A percentile compares a stretch with the other conserved stretches of the same genome.
These are phyloP conservation scores for Blastobotrys malaysiensis DNA, from an alignment of 1,139 yeast species.

Conservation along the genomic window DNA sequence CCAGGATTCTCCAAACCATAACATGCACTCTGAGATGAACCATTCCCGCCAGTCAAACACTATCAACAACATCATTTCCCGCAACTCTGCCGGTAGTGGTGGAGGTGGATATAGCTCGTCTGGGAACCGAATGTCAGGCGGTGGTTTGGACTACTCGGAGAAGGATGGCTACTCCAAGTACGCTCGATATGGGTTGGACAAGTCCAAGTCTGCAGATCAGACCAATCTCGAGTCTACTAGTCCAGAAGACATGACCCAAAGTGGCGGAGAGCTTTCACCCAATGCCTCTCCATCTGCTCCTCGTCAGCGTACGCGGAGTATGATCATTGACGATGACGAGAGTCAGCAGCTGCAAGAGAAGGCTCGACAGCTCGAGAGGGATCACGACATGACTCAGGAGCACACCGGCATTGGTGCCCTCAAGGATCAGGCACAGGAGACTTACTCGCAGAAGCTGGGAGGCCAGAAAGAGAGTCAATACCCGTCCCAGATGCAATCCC, in stretches of 20 bases:
- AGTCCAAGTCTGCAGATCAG: neutral
- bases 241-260: neutral
- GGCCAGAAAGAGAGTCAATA: neutral
- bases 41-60: constrained; percentile 4
- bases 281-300: neutral
- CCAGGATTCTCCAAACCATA: neutral
- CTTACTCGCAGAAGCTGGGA: neutral
- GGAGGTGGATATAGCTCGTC: neutral
- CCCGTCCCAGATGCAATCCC: neutral
- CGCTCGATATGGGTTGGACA: neutral
- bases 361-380: neutral
- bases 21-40: constrained; percentile 4
- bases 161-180: neutral
- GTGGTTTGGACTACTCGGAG: neutral
- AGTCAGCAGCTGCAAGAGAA: neutral
- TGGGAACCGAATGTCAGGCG: neutral
- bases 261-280: neutral
- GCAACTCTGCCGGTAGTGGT: neutral
- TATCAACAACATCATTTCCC: neutral
- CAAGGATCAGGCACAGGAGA: neutral
- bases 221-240: neutral
- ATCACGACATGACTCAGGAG: neutral
- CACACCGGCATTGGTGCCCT: neutral
- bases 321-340: constrained; percentile 9
- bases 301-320: constrained; percentile 3